These are phyloP conservation scores for Colletotrichum gloeosporioides DNA, from an alignment of 2,329 filamentous ascomycete genomes.

Conservation along the genomic window DNA sequence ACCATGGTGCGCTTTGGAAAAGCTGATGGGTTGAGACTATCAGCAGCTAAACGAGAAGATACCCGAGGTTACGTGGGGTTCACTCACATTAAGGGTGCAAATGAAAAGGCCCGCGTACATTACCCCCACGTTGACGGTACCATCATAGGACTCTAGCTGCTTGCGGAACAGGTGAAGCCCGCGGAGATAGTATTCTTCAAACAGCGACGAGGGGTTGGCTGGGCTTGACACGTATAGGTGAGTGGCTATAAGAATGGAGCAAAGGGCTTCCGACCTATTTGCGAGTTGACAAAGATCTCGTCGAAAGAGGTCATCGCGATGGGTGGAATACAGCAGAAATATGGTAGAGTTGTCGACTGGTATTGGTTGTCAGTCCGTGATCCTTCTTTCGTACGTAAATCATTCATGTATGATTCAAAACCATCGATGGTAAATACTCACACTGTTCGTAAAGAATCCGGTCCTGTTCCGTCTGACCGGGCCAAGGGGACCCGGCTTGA, in stretches of 20 bases:
- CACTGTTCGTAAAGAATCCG: not conserved
- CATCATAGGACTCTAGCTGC: not conserved
- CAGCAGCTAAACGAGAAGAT: not conserved
- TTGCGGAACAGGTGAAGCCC: not conserved
- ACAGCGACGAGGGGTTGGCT: not conserved
- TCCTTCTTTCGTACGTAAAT: not conserved
- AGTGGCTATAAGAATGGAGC: not conserved
- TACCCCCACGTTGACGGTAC: not conserved
- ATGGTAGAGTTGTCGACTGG: not conserved
- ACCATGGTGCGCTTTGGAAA: not conserved
- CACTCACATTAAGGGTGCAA: not conserved
- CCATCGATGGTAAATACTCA: not conserved
- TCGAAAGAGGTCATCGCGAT: not conserved
- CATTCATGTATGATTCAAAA: not conserved
- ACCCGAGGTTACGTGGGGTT: rapidly evolving
- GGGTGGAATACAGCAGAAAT: not conserved
- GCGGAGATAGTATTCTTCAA: not conserved
- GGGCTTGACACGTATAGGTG: not conserved
- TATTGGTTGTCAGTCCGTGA: not conserved
- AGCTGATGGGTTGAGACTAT: not conserved
- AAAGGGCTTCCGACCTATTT: not conserved
- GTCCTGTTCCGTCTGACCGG: not conserved
- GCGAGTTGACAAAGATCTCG: not conserved
- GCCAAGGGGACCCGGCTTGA: not conserved
- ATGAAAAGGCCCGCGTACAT: not conserved